Evolutionary conservation across 805 yeast species (phyloP).

Genomic region (Teunomyces kruisii): DNA sequence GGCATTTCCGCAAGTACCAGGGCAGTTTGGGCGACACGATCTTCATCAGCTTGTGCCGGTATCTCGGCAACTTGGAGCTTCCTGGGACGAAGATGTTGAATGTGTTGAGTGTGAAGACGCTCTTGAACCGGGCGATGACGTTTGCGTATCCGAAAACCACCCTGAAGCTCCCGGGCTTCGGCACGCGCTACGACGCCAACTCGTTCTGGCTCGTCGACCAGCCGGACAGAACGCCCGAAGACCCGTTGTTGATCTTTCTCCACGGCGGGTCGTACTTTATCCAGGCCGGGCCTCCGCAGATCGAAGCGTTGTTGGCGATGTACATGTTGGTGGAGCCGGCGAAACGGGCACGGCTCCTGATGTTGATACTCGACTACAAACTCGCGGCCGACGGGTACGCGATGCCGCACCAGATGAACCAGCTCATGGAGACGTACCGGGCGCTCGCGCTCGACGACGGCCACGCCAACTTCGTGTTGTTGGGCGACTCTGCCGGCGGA

Average conservation of each 20-base stretch:
- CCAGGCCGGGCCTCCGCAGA: constrained; percentile 29
- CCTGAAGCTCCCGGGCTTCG: constrained; percentile 28
- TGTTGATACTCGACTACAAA: constrained; percentile 26
- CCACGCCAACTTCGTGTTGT: constrained; percentile 26
- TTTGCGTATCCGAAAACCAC: constrained; percentile 1
- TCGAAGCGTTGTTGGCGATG: constrained; percentile 27
- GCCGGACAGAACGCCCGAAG: constrained; percentile 20
- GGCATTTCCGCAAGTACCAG: constrained; percentile 15
- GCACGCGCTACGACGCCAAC: constrained; percentile 28
- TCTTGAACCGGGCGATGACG: constrained; percentile 13
- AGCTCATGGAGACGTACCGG: constrained; percentile 28
- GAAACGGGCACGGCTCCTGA: constrained; percentile 15
- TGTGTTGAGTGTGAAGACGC: constrained; percentile 7
- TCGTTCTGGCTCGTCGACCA: constrained; percentile 36
- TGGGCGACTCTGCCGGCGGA: constrained; percentile 48
- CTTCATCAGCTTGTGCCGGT: constrained; percentile 11
- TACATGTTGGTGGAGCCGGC: constrained; percentile 27
- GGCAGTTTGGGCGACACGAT: constrained; percentile 11
- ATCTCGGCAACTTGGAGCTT: constrained; percentile 9
- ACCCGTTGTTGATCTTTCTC: constrained; percentile 32
- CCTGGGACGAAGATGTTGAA: constrained; percentile 6
- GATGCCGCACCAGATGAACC: constrained; percentile 33
- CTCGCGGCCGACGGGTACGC: constrained; percentile 28
- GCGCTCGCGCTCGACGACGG: constrained; percentile 20
- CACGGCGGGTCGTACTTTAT: constrained; percentile 44